Evolutionary conservation across 2,329 filamentous ascomycete genomes (phyloP), one percentile per base, ranked within the genome.

Genomic region (Aspergillus neoniger): DNA sequence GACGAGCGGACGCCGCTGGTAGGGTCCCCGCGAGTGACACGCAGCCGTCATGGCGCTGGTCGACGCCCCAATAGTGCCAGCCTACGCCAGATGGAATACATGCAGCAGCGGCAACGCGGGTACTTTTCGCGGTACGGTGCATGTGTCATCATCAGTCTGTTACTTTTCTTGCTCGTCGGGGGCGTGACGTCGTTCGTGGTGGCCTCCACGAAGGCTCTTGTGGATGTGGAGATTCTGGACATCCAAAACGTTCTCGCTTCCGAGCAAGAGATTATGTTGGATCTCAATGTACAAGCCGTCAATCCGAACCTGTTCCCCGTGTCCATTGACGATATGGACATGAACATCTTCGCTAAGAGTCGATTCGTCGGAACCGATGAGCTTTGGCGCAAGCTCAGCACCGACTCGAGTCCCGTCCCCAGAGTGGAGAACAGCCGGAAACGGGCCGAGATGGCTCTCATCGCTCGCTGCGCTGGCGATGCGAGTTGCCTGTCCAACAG

Each of bases 261-360:
- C 69, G 91, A 96, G 75, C 91, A 96, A 74, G 93, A 98, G 74
- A 84, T 99, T 44, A 96, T 99, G 86, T 85, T 98, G 70, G 94
- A 99, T 75, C 80, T 99, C 52, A 87, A 91, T 19, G 91, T 99
- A 61, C 87, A 87, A 67, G 95, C 94, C 0, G 83, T 94, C 68
- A 99, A 99, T 73, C 93, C 94, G 1, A 99, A 98, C 68, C 88
- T 97, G 43, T 90, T 98, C 41, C 88, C 92, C 2, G 90, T 99
- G 44, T 90, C 90, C 2, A 87, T 99, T 39, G 88, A 91, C 64
- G 88, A 93, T 50, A 89, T 96, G 72, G 92, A 98, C 73, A 83
- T 98, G 59, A 92, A 96, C 70, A 85, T 99, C 32, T 98, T 98
- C 76, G 95, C 95, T 30, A 96, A 96, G 77, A 97, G 92, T 61